phyloP scores from a whole-genome alignment of 345 rosid genomes.

The Aquilaria sinensis region DNA sequence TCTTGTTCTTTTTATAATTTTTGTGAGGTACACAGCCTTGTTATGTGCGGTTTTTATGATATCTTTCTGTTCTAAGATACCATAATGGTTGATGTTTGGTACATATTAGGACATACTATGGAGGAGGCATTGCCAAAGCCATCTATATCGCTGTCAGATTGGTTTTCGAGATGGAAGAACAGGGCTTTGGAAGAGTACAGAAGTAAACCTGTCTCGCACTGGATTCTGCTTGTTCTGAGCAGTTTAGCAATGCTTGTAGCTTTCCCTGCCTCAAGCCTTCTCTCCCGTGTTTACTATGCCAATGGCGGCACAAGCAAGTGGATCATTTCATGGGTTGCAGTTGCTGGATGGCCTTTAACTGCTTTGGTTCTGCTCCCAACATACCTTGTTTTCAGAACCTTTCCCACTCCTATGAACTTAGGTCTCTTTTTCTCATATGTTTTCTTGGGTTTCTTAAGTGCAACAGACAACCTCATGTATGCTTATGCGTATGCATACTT shows the following conservation, averaged over 20 bases:
- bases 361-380: conserved; percentile 49
- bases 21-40: too few species aligned
- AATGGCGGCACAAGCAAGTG: conserved; percentile 88
- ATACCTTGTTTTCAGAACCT: conserved; percentile 34
- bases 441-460: conserved; percentile 58
- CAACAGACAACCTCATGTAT: conserved; percentile 79
- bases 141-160: conserved; percentile 23
- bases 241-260: conserved; percentile 60
- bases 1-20: too few species aligned
- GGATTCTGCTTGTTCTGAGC: conserved; percentile 60
- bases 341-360: conserved; percentile 82
- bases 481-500: conserved; percentile 89
- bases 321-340: conserved; percentile 90
- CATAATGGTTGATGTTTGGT: neutral
- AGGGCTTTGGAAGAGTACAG: conserved; percentile 38
- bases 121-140: conserved; percentile 23
- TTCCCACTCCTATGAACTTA: conserved; percentile 50
- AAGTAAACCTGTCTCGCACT: conserved; percentile 63
- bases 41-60: too few species aligned
- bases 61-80: too few species aligned
- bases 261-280: conserved; percentile 74
- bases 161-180: conserved; percentile 23
- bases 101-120: conserved; percentile 23
- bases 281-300: conserved; percentile 63
- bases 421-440: conserved; percentile 53